Evolutionary conservation across 495 filamentous ascomycete genomes (phyloP).

Genomic region (Aspergillus funiculosus): DNA sequence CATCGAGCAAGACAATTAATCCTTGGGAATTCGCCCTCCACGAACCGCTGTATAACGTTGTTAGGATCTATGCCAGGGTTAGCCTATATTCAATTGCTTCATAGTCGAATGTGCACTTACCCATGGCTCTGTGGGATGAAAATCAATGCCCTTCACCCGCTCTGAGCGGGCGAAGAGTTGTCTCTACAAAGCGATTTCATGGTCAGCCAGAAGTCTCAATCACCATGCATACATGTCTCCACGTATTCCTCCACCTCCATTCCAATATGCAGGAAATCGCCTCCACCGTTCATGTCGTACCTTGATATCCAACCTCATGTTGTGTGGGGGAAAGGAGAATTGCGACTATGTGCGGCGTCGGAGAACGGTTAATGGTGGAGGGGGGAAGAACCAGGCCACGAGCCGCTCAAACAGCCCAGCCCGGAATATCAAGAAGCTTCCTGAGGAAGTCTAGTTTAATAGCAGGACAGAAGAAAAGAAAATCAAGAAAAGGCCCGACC

Average conservation of each 20-base stretch:
- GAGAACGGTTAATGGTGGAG: constrained; percentile 25
- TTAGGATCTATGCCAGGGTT: constrained; percentile 63
- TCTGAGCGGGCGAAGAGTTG: constrained; percentile 79
- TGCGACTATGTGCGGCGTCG: constrained; percentile 40
- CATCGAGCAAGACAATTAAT: constrained; percentile 9
- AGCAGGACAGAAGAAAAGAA: constrained; percentile 4
- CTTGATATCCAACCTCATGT: constrained; percentile 89
- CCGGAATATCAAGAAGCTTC: constrained; percentile 14
- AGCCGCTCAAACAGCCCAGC: constrained; percentile 40
- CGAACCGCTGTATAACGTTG: constrained; percentile 90
- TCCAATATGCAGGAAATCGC: constrained; percentile 16
- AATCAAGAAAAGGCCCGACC: constrained; percentile 11
- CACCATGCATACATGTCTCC: constrained; percentile 15
- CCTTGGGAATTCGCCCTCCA: constrained; percentile 9
- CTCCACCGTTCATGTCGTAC: constrained; percentile 44
- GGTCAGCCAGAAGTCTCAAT: constrained; percentile 27
- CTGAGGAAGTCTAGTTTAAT: background rate
- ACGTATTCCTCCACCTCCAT: constrained; percentile 16
- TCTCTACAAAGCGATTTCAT: constrained; percentile 46
- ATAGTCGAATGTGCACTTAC: constrained; percentile 32
- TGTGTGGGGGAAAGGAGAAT: constrained; percentile 39
- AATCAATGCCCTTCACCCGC: constrained; percentile 96
- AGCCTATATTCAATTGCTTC: constrained; percentile 15
- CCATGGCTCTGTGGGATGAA: constrained; percentile 95
- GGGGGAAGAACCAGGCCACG: constrained; percentile 32